phyloP scores from a whole-genome alignment of 2,329 filamentous ascomycete genomes.

The Zymoseptoria passerinii region DNA sequence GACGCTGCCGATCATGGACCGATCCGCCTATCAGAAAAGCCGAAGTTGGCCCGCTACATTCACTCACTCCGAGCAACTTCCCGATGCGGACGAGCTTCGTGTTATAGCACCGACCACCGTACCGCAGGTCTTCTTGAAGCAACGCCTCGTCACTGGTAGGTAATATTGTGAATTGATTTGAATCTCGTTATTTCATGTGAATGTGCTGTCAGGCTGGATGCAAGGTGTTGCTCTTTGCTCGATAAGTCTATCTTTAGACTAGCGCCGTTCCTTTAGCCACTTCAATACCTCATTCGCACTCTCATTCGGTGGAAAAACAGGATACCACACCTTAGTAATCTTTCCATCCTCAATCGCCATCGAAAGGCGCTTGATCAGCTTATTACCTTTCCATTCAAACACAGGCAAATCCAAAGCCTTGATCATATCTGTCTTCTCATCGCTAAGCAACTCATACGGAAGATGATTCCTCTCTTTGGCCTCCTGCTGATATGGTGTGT shows the following conservation, averaged over 20 bases:
- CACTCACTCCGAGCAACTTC: not conserved
- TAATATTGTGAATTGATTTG: no score
- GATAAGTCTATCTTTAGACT: not conserved
- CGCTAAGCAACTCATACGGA: constrained; percentile 36
- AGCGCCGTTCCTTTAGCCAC: not conserved
- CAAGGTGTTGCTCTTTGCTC: not conserved
- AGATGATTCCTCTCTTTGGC: constrained; percentile 32
- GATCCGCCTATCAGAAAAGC: not conserved
- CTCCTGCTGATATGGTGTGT: constrained; percentile 34
- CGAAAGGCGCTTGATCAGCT: constrained; percentile 33
- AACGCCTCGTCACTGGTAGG: no score
- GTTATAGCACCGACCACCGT: not conserved
- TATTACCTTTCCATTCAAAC: constrained; percentile 33
- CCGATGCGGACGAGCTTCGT: not conserved
- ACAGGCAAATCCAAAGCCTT: constrained; percentile 31
- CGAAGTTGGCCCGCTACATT: not conserved
- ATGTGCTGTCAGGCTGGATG: no score
- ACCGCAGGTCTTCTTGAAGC: no score
- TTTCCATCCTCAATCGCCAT: constrained; percentile 34
- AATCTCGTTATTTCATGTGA: no score
- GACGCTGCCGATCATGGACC: not conserved
- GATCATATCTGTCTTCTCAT: constrained; percentile 32
- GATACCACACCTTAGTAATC: constrained; percentile 29
- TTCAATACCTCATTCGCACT: constrained; percentile 20
- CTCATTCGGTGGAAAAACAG: constrained; percentile 35